Percentiles rank a stretch among this genome's conserved stretches.
Evolutionary conservation across 2,329 filamentous ascomycete genomes (phyloP).

Genomic region (Amphichorda felina): DNA sequence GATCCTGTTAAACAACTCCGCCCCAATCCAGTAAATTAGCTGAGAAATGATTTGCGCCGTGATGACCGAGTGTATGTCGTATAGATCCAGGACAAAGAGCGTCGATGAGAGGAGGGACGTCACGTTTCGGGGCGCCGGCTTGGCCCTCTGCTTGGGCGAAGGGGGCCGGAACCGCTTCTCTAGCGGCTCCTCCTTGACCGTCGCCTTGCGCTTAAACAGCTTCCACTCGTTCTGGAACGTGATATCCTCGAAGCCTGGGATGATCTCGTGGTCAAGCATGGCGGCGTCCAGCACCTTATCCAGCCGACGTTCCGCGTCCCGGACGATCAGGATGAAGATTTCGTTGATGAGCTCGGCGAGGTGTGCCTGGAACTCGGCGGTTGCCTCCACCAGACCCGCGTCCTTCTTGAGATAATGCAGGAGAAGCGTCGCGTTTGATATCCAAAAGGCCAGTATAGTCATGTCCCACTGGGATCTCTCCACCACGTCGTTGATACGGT

Average conservation of each 20-base stretch:
- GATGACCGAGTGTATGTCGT: slow-evolving; percentile 97
- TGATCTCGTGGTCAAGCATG: slow-evolving; percentile 96
- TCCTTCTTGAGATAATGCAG: slow-evolving; percentile 97
- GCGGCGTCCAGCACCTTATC: slow-evolving; percentile 90
- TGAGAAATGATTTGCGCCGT: slow-evolving; percentile 85
- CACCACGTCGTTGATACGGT: slow-evolving; percentile 95
- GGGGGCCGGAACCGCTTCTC: slow-evolving; percentile 89
- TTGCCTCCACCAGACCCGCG: slow-evolving; percentile 64
- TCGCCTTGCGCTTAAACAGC: slow-evolving; percentile 82
- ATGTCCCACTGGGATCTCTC: slow-evolving; percentile 97
- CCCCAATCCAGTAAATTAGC: slow-evolving; percentile 89
- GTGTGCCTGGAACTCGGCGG: slow-evolving; percentile 81
- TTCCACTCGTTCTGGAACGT: slow-evolving; percentile 99
- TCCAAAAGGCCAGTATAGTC: slow-evolving; percentile 98
- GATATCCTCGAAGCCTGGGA: slow-evolving; percentile 93
- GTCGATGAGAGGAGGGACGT: slow-evolving; percentile 93
- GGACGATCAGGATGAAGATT: slow-evolving; percentile 94
- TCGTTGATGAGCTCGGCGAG: slow-evolving; percentile 93
- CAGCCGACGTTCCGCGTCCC: slow-evolving; percentile 88
- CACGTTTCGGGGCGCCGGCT: slow-evolving; percentile 87
- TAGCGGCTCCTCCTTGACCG: slow-evolving; percentile 78
- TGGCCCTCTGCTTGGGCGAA: slow-evolving; percentile 83
- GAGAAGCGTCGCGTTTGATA: slow-evolving; percentile 91
- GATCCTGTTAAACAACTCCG: slow-evolving; percentile 93
- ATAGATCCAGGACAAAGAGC: slow-evolving; percentile 93